Percentiles rank a stretch among this genome's conserved stretches.
phyloP scores from a whole-genome alignment of 257 asterid genomes.

The Solanum piurae region DNA sequence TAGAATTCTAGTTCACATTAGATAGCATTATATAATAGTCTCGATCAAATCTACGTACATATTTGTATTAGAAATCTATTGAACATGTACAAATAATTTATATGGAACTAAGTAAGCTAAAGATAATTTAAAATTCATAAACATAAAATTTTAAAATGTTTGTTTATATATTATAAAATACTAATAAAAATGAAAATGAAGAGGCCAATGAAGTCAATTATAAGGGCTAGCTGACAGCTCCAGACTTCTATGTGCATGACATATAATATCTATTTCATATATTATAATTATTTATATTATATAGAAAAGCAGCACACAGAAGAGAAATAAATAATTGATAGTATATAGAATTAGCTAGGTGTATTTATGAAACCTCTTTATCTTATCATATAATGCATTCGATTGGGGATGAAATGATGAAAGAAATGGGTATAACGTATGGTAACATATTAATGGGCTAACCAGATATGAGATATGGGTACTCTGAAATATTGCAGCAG shows the following conservation, averaged over 20 bases:
- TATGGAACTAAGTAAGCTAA: neutral
- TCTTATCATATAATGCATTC: conserved; percentile 22
- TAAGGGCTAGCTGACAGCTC: neutral
- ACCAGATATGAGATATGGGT: conserved; percentile 4
- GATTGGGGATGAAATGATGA: neutral
- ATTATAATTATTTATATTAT: too few relatives aligned
- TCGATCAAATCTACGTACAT: neutral
- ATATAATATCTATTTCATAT: neutral
- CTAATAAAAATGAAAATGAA: neutral
- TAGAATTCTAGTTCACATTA: neutral
- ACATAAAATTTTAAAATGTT: neutral
- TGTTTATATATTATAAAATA: neutral
- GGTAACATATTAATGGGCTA: conserved; percentile 1
- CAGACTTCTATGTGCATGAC: neutral
- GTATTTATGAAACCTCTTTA: neutral
- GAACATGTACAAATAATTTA: neutral
- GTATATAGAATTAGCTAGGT: neutral
- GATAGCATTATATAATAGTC: neutral
- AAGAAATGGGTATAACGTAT: conserved; percentile 2
- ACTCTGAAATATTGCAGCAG: conserved; percentile 13
- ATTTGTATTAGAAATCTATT: neutral
- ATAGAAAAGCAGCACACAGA: neutral
- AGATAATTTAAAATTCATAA: neutral
- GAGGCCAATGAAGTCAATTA: neutral
- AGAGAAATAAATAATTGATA: neutral